Evolutionary conservation across 352 stramenopile species (phyloP).

Genomic region (Globisporangium recalcitrans): DNA sequence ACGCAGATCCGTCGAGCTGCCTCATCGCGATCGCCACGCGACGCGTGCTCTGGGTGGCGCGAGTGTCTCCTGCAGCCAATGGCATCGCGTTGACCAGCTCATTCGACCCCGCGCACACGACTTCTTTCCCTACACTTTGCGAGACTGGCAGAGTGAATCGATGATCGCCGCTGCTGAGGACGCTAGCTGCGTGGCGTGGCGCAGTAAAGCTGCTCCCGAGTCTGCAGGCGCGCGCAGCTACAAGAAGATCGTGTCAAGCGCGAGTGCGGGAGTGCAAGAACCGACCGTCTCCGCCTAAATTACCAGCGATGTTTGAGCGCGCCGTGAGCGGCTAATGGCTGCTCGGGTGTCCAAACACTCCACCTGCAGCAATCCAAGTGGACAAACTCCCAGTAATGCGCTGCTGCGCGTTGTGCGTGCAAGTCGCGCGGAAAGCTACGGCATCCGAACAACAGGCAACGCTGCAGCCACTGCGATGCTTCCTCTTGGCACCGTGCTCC

Average conservation of each 20-base stretch:
- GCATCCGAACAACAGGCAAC: too few relatives aligned
- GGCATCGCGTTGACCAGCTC: neutral
- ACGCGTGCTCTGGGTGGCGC: neutral
- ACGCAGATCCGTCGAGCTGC: too few relatives aligned
- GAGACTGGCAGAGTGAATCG: neutral
- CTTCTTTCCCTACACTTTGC: neutral
- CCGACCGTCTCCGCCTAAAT: neutral
- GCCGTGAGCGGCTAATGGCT: neutral
- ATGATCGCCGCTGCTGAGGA: neutral
- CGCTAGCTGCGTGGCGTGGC: too few relatives aligned
- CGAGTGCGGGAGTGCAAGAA: neutral
- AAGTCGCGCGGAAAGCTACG: too few relatives aligned
- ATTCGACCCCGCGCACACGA: neutral
- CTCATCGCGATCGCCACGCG: too few relatives aligned
- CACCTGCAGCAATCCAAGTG: too few relatives aligned
- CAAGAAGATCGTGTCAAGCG: neutral
- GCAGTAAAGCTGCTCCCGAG: too few relatives aligned
- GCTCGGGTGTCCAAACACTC: neutral
- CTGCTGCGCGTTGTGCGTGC: too few relatives aligned
- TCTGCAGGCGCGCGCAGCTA: neutral
- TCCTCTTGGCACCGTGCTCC: too few relatives aligned
- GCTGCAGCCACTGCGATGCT: too few relatives aligned
- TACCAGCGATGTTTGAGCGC: neutral
- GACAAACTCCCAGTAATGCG: too few relatives aligned
- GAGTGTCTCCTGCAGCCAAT: neutral